Base-by-base conservation (phyloP, 306 rosid genomes). In the Cicer cuneatum region DNA sequence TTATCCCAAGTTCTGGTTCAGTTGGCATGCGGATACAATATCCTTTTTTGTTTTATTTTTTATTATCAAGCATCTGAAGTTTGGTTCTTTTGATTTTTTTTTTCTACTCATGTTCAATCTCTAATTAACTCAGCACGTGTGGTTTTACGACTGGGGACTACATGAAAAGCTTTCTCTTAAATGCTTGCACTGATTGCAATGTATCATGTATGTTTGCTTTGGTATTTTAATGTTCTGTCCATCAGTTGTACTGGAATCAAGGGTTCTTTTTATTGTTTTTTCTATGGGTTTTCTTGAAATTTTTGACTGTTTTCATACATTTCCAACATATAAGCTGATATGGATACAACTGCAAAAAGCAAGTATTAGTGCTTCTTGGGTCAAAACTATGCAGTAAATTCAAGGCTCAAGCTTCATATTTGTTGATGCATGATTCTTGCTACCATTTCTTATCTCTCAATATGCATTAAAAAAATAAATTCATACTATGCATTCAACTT, bases 11-110 rank as follows among this genome's bases (percentile, higher is more conserved):
- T 85, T 95, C 99, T 56, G 99, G 99, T 58, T 90, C 98, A 13
- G 89, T 95, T 69, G 99, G 99, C 88, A 95, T 95, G 99, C 89
- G 99, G 74, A 95, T 95, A 89, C 99, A 95, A 86, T 95, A 95
- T 95, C 99, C 98, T 92, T 89, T 82, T 73, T 47, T 68, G 43
- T 14, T 83, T 95, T 98, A 96, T 90, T 89, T 82, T 73, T 47
- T 68, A 53, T 16, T 83, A 15, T 74, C 72, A 39, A 54, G 53
- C 13, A 72, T 29, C 72, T 52, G 41, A 72, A 57, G 8, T 38
- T 73, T 14, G 49, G 13, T 73, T 58, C 80, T 54, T 58, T 16
- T 61, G 18, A 7, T 69, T 59, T 39, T 54, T 5, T 5, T 12
- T 69, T 6, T 35, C 12, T 3, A 11, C 38, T 10, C 18, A 8